Percentiles rank a stretch among this genome's conserved stretches.
Conservation (phyloP, 345 rosid species). For the Barbarea vulgaris region DNA sequence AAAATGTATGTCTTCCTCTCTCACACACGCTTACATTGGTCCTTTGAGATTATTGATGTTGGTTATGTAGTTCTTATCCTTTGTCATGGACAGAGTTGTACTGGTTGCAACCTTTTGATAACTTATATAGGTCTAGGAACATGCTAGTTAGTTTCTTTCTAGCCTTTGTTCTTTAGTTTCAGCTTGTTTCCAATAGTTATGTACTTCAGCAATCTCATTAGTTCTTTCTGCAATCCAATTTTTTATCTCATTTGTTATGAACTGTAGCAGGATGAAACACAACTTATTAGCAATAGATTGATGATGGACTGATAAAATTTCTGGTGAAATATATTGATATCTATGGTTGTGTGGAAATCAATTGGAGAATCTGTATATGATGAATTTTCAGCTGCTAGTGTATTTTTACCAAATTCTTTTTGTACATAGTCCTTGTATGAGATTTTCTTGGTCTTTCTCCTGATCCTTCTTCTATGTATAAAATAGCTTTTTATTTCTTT, state of each 20-base stretch:
- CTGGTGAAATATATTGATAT: neutral
- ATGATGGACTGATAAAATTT: neutral
- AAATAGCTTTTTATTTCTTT: conserved; percentile 1
- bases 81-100: neutral
- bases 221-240: neutral
- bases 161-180: neutral
- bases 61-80: neutral
- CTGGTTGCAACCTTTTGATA: neutral
- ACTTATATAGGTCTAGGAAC: neutral
- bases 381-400: neutral
- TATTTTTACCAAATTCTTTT: neutral
- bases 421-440: neutral
- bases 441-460: neutral
- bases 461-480: neutral
- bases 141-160: conserved; percentile 4
- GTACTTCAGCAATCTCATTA: neutral
- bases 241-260: neutral
- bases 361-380: neutral
- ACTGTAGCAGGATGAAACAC: neutral
- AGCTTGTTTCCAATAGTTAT: neutral
- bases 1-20: conserved; percentile 53
- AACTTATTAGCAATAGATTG: neutral
- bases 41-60: neutral
- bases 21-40: neutral
- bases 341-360: neutral